A percentile compares a stretch with the other conserved stretches of the same genome.
phyloP scores from a whole-genome alignment of 371 early-diverging fungal species.

The Mortierella sp. region DNA sequence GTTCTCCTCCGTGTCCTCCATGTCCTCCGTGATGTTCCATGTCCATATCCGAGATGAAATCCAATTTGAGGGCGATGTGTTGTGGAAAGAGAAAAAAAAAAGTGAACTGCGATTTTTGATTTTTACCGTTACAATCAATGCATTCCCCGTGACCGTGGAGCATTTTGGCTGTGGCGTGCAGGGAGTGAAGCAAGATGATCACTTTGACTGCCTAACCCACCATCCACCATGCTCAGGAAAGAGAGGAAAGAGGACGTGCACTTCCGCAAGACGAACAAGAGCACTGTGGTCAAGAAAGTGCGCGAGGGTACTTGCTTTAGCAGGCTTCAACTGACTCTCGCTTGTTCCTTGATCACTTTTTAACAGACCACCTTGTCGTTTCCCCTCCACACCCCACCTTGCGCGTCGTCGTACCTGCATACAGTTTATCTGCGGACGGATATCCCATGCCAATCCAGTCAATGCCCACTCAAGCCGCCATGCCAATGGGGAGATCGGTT shows the following conservation, averaged over 20 bases:
- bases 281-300: constrained; percentile 68
- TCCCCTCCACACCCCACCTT: background rate
- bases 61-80: background rate
- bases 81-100: background rate
- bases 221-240: constrained; percentile 25
- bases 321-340: background rate
- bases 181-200: too few relatives aligned
- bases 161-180: too few relatives aligned
- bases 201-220: background rate
- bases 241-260: constrained; percentile 26
- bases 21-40: constrained; percentile 1
- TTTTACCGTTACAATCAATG: too few relatives aligned
- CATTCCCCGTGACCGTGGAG: too few relatives aligned
- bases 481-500: constrained; percentile 50
- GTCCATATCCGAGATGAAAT: background rate
- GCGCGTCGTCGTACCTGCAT: background rate
- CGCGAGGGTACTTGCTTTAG: constrained; percentile 61
- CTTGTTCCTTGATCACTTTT: background rate
- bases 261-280: constrained; percentile 63
- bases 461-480: constrained; percentile 53
- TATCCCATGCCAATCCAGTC: constrained; percentile 69
- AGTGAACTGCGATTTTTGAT: background rate
- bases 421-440: constrained; percentile 71
- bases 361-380: background rate
- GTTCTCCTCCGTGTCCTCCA: constrained; percentile 15